phyloP scores from a whole-genome alignment of 2,329 filamentous ascomycete species.

The Trichoderma atroviride region DNA sequence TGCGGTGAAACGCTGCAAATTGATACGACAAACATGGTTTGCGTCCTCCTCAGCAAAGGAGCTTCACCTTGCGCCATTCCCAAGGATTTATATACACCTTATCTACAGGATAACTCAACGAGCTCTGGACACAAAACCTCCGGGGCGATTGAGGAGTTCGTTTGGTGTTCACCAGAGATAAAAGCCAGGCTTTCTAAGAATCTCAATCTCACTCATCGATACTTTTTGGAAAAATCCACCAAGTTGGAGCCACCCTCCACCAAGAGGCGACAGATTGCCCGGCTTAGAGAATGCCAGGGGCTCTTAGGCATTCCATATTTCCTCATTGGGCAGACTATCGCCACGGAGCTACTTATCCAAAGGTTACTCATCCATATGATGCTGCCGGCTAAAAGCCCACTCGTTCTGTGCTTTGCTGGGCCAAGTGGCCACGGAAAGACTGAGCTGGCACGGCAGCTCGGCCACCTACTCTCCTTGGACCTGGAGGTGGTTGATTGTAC shows the following conservation, averaged over 20 bases:
- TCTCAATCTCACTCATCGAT: slow-evolving; percentile 39
- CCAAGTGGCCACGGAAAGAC: slow-evolving; percentile 55
- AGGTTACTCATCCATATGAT: slow-evolving; percentile 15
- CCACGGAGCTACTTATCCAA: slow-evolving; percentile 35
- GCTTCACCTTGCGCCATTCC: slow-evolving; percentile 12
- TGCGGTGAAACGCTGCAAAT: slow-evolving; percentile 8
- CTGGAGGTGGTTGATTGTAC: slow-evolving; percentile 46
- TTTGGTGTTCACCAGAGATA: slow-evolving; percentile 33
- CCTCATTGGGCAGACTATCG: slow-evolving; percentile 40
- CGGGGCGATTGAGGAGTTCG: background rate
- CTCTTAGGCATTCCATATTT: slow-evolving; percentile 41
- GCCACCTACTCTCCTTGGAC: slow-evolving; percentile 43
- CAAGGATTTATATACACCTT: background rate
- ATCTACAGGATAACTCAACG: background rate
- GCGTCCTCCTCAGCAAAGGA: slow-evolving; percentile 19
- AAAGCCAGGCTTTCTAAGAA: slow-evolving; percentile 33
- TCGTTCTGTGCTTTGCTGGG: slow-evolving; percentile 44
- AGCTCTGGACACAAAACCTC: background rate
- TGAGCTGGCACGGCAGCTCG: slow-evolving; percentile 47
- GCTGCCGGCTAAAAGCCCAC: slow-evolving; percentile 5
- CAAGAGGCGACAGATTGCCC: slow-evolving; percentile 36
- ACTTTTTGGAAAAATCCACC: slow-evolving; percentile 36
- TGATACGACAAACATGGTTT: slow-evolving; percentile 22
- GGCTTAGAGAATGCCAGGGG: slow-evolving; percentile 30
- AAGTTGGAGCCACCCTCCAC: slow-evolving; percentile 31